Evolutionary conservation across 2,329 filamentous ascomycete species (phyloP).

Genomic region (Sclerotiophoma versabilis): DNA sequence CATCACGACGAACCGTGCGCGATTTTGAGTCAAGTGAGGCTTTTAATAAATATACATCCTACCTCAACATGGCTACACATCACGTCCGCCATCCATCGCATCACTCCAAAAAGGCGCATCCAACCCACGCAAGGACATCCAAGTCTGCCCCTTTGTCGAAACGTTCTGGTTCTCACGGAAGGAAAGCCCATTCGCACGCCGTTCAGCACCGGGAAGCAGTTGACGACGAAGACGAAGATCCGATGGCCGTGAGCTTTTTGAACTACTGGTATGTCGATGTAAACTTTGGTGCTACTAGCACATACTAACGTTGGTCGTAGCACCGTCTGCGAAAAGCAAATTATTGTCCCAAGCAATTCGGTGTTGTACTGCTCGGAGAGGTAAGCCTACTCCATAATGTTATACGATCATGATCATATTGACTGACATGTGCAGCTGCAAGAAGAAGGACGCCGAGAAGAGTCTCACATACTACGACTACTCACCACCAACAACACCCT

Average conservation of each 20-base stretch:
- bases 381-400: slow-evolving; percentile 51
- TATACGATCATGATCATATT: background rate
- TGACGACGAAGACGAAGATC: slow-evolving; percentile 55
- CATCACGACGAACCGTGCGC: slow-evolving; percentile 43
- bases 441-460: slow-evolving; percentile 55
- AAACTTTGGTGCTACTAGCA: background rate
- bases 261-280: slow-evolving; percentile 58
- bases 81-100: slow-evolving; percentile 45
- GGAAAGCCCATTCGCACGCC: slow-evolving; percentile 37
- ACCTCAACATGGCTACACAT: slow-evolving; percentile 43
- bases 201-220: slow-evolving; percentile 32
- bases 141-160: slow-evolving; percentile 45
- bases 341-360: slow-evolving; percentile 65
- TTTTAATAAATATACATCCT: slow-evolving; percentile 45
- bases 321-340: slow-evolving; percentile 71
- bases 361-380: slow-evolving; percentile 71
- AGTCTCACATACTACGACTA: slow-evolving; percentile 39
- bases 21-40: slow-evolving; percentile 35
- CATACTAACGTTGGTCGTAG: slow-evolving; percentile 47
- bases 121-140: slow-evolving; percentile 44
- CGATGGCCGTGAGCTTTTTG: slow-evolving; percentile 60
- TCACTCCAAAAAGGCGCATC: slow-evolving; percentile 46
- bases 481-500: slow-evolving; percentile 49
- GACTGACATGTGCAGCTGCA: slow-evolving; percentile 50
- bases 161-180: slow-evolving; percentile 41